A percentile compares a stretch with the other conserved stretches of the same genome.
Evolutionary conservation across 1,284 basidiomycete species (phyloP).

Genomic region (Malassezia slooffiae): DNA sequence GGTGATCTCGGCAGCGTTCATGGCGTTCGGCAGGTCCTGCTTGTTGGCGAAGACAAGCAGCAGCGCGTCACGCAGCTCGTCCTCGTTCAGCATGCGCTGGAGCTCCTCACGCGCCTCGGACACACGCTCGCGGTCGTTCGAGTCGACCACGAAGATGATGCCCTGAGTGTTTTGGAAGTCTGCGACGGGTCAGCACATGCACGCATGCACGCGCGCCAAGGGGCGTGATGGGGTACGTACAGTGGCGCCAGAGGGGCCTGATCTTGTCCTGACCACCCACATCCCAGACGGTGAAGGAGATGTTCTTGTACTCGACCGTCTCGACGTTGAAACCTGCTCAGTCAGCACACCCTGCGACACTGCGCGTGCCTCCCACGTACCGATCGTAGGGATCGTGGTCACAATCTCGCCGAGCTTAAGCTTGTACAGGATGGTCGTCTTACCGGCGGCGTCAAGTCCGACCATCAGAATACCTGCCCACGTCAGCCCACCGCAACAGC

Average conservation of each 20-base stretch:
- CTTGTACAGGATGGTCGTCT: slow-evolving; percentile 81
- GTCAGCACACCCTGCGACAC: neutral
- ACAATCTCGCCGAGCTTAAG: slow-evolving; percentile 99
- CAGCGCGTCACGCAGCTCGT: slow-evolving; percentile 95
- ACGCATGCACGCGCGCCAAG: too few relatives aligned
- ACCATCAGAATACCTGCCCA: slow-evolving; percentile 55
- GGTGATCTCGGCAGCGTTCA: slow-evolving; percentile 99
- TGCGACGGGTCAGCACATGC: neutral
- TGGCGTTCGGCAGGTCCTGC: slow-evolving; percentile 96
- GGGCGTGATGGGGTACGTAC: slow-evolving; percentile 57
- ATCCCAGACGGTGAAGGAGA: slow-evolving; percentile 99
- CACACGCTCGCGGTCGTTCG: slow-evolving; percentile 98
- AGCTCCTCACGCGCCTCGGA: slow-evolving; percentile 98
- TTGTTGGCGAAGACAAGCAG: slow-evolving; percentile 99
- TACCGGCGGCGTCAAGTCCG: slow-evolving; percentile 88
- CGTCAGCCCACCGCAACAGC: neutral
- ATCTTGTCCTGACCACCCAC: slow-evolving; percentile 65
- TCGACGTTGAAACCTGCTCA: slow-evolving; percentile 62
- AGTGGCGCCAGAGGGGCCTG: slow-evolving; percentile 97
- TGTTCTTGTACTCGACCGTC: slow-evolving; percentile 99
- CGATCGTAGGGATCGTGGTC: slow-evolving; percentile 96
- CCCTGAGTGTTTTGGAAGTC: slow-evolving; percentile 99
- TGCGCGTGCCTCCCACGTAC: slow-evolving; percentile 18
- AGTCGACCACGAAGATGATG: slow-evolving; percentile 99
- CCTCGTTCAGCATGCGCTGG: slow-evolving; percentile 98